These are phyloP conservation scores for Linnemannia schmuckeri DNA, from an alignment of 192 early-diverging fungal species.

Conservation along the genomic window DNA sequence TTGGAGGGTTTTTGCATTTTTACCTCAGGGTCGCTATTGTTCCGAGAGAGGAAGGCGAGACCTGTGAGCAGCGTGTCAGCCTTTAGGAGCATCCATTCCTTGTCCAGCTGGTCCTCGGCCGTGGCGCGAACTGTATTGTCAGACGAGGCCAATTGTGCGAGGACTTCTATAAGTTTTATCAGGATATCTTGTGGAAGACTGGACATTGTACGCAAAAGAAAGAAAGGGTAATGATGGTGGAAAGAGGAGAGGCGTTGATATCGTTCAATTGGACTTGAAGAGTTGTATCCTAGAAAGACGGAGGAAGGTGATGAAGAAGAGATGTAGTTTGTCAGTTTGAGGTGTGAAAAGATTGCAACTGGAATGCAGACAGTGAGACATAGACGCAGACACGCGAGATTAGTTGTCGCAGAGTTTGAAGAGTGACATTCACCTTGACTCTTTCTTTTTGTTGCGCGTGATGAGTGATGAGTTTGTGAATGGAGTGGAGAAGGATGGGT, in stretches of 20 bases:
- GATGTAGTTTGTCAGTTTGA: too few species aligned
- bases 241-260: neutral
- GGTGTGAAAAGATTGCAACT: too few species aligned
- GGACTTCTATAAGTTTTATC: constrained; percentile 58
- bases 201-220: neutral
- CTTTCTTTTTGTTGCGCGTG: neutral
- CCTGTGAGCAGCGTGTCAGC: constrained; percentile 64
- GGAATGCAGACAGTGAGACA: neutral
- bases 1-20: neutral
- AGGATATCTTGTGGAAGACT: constrained; percentile 55
- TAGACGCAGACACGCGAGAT: neutral
- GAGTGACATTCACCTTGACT: constrained; percentile 3
- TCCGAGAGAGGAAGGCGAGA: constrained; percentile 61
- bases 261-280: neutral
- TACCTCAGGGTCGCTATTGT: constrained; percentile 50
- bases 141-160: constrained; percentile 60
- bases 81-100: constrained; percentile 65
- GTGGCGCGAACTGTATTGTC: constrained; percentile 63
- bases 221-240: neutral
- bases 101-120: constrained; percentile 66
- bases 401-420: neutral
- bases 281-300: too few species aligned
- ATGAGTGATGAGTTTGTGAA: neutral
- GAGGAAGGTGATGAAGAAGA: too few species aligned
- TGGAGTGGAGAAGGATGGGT: neutral